Percentiles rank a stretch among this genome's conserved stretches.
Evolutionary conservation across 306 rosid species (phyloP).

Genomic region (Quercus mongolica): DNA sequence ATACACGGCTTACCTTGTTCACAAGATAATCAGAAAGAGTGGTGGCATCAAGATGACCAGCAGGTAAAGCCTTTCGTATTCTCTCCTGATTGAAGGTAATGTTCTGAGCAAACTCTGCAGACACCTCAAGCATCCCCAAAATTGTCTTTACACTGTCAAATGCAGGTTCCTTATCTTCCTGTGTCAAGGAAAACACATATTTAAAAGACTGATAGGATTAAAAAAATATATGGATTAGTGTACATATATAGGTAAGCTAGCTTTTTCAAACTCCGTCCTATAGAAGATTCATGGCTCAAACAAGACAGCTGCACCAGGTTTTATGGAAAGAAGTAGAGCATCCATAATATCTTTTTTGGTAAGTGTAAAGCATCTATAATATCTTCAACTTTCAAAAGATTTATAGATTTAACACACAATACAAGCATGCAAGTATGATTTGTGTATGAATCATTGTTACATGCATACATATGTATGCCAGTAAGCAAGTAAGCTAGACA

Average conservation of each 20-base stretch:
- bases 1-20: conserved; percentile 58
- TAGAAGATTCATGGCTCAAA: neutral
- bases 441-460: neutral
- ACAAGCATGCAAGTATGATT: no score
- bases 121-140: conserved; percentile 96
- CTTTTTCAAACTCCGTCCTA: neutral
- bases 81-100: conserved; percentile 73
- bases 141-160: conserved; percentile 93
- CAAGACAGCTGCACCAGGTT: neutral
- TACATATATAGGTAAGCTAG: neutral
- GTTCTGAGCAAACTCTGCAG: conserved; percentile 86
- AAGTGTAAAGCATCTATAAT: neutral
- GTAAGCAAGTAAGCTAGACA: neutral
- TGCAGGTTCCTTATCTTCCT: conserved; percentile 98
- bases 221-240: conserved; percentile 1
- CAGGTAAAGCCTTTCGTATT: conserved; percentile 82
- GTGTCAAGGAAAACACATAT: conserved; percentile 15
- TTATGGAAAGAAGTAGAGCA: neutral
- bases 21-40: conserved; percentile 99
- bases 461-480: neutral
- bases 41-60: conserved; percentile 97
- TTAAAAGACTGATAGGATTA: neutral
- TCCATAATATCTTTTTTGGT: no score
- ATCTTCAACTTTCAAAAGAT: neutral
- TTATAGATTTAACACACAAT: neutral